Percentiles rank a stretch among this genome's conserved stretches.
phyloP scores from a whole-genome alignment of 768 basidiomycete species.

The Lactarius quietus region DNA sequence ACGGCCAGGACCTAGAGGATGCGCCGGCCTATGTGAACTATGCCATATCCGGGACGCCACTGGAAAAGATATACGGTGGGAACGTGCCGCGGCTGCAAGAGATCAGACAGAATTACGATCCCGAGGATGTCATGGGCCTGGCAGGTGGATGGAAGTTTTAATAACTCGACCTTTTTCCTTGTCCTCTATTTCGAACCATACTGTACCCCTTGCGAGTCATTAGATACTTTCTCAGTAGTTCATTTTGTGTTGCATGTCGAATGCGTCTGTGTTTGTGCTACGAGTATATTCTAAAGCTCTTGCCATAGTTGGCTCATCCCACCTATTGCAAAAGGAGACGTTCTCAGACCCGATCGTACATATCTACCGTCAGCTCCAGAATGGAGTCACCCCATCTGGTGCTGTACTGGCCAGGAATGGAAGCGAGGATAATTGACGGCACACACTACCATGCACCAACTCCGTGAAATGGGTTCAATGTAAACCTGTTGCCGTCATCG shows the following conservation, averaged over 20 bases:
- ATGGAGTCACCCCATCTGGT: too few species aligned
- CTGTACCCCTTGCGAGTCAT: background rate
- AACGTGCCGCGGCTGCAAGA: constrained; percentile 9
- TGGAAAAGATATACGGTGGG: constrained; percentile 8
- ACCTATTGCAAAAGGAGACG: too few species aligned
- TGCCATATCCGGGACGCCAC: constrained; percentile 5
- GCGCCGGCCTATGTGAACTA: constrained; percentile 9
- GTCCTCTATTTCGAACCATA: background rate
- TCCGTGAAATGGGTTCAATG: too few species aligned
- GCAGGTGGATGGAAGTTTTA: constrained; percentile 17
- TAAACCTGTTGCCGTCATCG: too few species aligned
- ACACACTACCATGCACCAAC: too few species aligned
- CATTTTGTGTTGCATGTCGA: background rate
- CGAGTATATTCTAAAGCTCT: too few species aligned
- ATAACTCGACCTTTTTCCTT: background rate
- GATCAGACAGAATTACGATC: constrained; percentile 12
- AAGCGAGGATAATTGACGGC: too few species aligned
- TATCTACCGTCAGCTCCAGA: too few species aligned
- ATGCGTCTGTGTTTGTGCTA: background rate
- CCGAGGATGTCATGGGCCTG: constrained; percentile 7
- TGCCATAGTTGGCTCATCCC: too few species aligned
- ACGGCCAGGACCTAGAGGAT: constrained; percentile 8
- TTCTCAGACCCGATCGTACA: too few species aligned
- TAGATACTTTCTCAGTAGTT: background rate
- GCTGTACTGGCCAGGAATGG: too few species aligned